Conservation (phyloP, 2,329 filamentous ascomycete species). For the Leptographium lundbergii region DNA sequence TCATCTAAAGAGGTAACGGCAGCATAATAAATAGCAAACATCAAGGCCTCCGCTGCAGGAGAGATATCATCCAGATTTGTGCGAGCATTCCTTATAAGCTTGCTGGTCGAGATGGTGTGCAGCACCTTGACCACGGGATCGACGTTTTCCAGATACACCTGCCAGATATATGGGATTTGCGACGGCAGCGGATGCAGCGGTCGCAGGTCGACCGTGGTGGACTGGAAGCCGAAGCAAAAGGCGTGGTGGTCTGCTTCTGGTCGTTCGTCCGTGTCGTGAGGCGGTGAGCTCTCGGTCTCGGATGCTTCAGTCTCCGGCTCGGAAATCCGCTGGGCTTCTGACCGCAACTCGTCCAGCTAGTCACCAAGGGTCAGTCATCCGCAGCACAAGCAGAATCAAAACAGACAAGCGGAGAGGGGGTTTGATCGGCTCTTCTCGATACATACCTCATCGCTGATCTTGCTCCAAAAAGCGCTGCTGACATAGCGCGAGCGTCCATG, state of each 20-base stretch:
- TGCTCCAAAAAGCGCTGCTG: constrained; percentile 66
- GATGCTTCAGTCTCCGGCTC: constrained; percentile 45
- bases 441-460: constrained; percentile 57
- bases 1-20: constrained; percentile 47
- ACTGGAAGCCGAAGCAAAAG: constrained; percentile 63
- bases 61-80: constrained; percentile 45
- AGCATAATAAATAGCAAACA: constrained; percentile 50
- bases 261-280: constrained; percentile 24
- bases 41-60: constrained; percentile 44
- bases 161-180: constrained; percentile 39
- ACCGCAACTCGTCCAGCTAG: constrained; percentile 32
- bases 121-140: constrained; percentile 30
- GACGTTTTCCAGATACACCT: constrained; percentile 38
- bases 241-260: constrained; percentile 46
- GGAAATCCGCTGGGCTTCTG: constrained; percentile 35
- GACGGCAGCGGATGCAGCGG: constrained; percentile 39
- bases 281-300: constrained; percentile 44
- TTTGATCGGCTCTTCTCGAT: too few relatives aligned
- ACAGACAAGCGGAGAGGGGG: background rate
- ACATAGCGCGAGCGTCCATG: constrained; percentile 58
- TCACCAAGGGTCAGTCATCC: background rate
- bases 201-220: constrained; percentile 47
- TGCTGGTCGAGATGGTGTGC: constrained; percentile 31
- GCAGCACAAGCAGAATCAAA: background rate
- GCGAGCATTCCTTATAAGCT: constrained; percentile 32